Evolutionary conservation across 192 early-diverging fungal genomes (phyloP).

Genomic region (Coemansia guatemalensis): DNA sequence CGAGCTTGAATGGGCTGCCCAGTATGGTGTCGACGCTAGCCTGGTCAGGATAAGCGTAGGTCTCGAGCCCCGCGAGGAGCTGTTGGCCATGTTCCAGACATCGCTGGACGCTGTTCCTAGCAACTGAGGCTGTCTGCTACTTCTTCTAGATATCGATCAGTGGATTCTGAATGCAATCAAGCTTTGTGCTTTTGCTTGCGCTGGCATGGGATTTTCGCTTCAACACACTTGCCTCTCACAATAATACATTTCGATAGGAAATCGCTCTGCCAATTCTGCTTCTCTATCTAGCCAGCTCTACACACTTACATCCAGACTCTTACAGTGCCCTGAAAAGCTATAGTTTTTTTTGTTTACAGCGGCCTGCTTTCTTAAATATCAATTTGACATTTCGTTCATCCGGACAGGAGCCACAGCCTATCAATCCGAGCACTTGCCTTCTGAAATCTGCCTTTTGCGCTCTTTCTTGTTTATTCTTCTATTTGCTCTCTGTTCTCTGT

Average conservation of each 20-base stretch:
- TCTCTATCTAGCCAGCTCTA: neutral
- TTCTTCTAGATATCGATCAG: neutral
- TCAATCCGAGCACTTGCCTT: neutral
- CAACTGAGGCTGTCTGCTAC: neutral
- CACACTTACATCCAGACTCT: neutral
- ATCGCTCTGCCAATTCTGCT: neutral
- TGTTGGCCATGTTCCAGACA: conserved; percentile 70
- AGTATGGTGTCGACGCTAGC: conserved; percentile 71
- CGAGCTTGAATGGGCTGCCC: conserved; percentile 91
- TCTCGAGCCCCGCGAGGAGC: conserved; percentile 68
- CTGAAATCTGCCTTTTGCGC: neutral
- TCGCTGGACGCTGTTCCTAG: conserved; percentile 63
- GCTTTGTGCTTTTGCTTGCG: neutral
- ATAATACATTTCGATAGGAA: neutral
- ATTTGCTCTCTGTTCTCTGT: neutral
- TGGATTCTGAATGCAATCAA: neutral
- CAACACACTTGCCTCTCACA: neutral
- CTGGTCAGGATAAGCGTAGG: conserved; percentile 90
- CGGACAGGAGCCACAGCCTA: neutral
- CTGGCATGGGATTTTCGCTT: neutral
- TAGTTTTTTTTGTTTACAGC: neutral
- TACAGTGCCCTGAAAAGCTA: neutral
- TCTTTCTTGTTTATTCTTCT: conserved; percentile 7
- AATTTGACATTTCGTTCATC: neutral
- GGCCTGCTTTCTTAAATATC: neutral